Evolutionary conservation across 1,284 basidiomycete species (phyloP).

Genomic region (Puccinia novopanici): DNA sequence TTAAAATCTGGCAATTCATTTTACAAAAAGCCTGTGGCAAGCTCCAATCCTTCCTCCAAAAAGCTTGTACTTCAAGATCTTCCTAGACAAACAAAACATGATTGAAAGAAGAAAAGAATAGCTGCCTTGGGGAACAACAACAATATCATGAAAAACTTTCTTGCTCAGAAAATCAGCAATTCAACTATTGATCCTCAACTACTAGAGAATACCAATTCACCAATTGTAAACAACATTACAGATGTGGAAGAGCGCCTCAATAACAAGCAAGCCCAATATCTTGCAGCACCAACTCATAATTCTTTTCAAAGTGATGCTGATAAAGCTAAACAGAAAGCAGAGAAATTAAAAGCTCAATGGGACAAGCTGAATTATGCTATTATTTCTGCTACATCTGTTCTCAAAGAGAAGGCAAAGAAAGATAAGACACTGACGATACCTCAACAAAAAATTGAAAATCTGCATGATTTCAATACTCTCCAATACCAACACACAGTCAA

Average conservation of each 20-base stretch:
- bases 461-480: conserved; percentile 19
- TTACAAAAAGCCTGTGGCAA: too few relatives aligned
- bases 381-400: background rate
- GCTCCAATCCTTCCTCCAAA: too few relatives aligned
- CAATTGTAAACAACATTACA: background rate
- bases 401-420: conserved; percentile 24
- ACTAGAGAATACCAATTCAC: background rate
- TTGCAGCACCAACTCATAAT: too few relatives aligned
- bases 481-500: too few relatives aligned
- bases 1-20: too few relatives aligned
- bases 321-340: background rate
- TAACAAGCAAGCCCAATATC: too few relatives aligned
- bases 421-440: background rate
- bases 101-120: background rate
- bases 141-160: background rate
- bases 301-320: too few relatives aligned
- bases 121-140: background rate
- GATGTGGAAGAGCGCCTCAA: background rate
- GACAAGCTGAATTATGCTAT: background rate
- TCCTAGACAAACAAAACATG: too few relatives aligned
- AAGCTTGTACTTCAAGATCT: too few relatives aligned
- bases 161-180: background rate
- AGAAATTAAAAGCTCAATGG: background rate
- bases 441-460: conserved; percentile 6
- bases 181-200: background rate